These are phyloP conservation scores for Dryas integrifolia DNA, from an alignment of 331 rosid genomes.

Conservation along the genomic window DNA sequence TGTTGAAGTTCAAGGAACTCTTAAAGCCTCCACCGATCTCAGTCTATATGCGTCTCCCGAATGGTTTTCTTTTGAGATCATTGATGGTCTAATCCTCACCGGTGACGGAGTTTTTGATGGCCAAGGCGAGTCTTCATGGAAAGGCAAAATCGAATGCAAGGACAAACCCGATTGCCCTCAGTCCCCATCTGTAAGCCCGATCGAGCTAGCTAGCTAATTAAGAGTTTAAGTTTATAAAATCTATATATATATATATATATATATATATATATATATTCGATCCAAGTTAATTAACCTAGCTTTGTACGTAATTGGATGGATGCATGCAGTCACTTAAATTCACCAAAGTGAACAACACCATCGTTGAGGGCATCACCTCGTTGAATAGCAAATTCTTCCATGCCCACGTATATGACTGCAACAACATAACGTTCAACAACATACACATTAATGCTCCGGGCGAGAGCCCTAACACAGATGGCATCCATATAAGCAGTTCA, in stretches of 20 bases:
- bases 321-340: constrained; percentile 54
- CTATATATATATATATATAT: background rate
- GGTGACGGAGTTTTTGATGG: constrained; percentile 72
- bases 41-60: constrained; percentile 43
- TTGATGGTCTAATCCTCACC: constrained; percentile 42
- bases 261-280: background rate
- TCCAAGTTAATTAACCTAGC: no score
- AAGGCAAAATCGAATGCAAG: constrained; percentile 24
- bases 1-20: constrained; percentile 45
- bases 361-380: constrained; percentile 43
- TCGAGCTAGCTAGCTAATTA: no score
- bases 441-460: constrained; percentile 45
- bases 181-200: constrained; percentile 45
- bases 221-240: no score
- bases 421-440: constrained; percentile 24
- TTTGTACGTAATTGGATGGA: background rate
- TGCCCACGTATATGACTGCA: constrained; percentile 16
- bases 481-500: constrained; percentile 54
- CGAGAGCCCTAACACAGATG: constrained; percentile 77
- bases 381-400: constrained; percentile 62
- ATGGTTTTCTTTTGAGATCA: constrained; percentile 46
- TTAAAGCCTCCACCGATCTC: constrained; percentile 49
- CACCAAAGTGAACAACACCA: constrained; percentile 30
- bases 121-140: constrained; percentile 55
- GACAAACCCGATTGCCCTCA: constrained; percentile 21